Percentiles rank a stretch among this genome's conserved stretches.
Evolutionary conservation across 306 rosid species (phyloP).

Genomic region (Begonia peltatifolia): DNA sequence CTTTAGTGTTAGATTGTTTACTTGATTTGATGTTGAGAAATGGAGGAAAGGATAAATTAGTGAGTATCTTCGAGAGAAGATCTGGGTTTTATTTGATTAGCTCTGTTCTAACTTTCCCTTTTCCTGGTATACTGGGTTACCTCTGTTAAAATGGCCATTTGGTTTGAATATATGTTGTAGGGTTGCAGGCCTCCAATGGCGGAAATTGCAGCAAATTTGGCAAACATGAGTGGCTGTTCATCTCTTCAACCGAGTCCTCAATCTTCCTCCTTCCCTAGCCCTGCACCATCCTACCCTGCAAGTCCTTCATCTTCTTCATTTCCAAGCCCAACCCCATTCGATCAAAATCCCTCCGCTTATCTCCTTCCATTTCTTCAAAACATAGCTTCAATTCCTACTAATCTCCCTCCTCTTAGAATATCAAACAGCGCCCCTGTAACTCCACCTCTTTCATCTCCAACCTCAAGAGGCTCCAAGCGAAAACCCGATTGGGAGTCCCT

Average conservation of each 20-base stretch:
- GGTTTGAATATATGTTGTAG: slow-evolving; percentile 18
- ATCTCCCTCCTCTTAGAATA: slow-evolving; percentile 78
- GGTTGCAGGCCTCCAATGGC: slow-evolving; percentile 53
- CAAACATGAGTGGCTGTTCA: slow-evolving; percentile 64
- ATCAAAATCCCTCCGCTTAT: slow-evolving; percentile 64
- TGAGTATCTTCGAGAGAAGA: too few relatives aligned
- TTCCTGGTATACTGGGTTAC: too few relatives aligned
- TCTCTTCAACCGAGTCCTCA: slow-evolving; percentile 89
- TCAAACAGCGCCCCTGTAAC: slow-evolving; percentile 93
- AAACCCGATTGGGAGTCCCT: slow-evolving; percentile 62
- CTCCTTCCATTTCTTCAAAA: slow-evolving; percentile 76
- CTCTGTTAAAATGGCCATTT: too few relatives aligned
- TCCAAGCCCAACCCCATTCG: slow-evolving; percentile 75
- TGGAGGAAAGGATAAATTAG: too few relatives aligned
- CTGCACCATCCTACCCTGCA: slow-evolving; percentile 83
- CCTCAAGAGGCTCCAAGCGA: slow-evolving; percentile 66
- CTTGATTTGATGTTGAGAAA: background rate
- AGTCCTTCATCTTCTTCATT: slow-evolving; percentile 86
- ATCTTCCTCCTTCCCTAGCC: slow-evolving; percentile 79
- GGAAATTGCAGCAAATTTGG: slow-evolving; percentile 55
- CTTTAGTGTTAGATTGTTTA: background rate
- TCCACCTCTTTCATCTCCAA: slow-evolving; percentile 91
- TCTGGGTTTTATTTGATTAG: too few relatives aligned
- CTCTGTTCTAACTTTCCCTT: too few relatives aligned
- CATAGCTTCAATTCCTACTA: slow-evolving; percentile 64